phyloP scores from a whole-genome alignment of 306 rosid genomes.

The Trifolium subterraneum region DNA sequence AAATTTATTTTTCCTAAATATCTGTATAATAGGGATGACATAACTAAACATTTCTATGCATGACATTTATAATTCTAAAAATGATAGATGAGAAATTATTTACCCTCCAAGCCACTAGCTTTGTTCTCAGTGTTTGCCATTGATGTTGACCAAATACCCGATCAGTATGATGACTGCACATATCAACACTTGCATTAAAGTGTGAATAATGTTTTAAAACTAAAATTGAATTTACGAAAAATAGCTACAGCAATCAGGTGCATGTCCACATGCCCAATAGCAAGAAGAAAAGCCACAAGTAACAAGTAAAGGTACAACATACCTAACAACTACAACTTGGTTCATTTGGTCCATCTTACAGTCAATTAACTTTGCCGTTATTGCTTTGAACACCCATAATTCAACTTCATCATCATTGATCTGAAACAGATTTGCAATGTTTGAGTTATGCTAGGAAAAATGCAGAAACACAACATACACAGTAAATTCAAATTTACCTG shows the following conservation, averaged over 20 bases:
- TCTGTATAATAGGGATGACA: neutral
- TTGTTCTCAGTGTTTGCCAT: slow-evolving; percentile 77
- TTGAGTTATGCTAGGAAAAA: slow-evolving; percentile 24
- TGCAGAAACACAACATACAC: slow-evolving; percentile 14
- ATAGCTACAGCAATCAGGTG: slow-evolving; percentile 19
- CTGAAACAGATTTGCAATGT: slow-evolving; percentile 46
- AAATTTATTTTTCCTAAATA: slow-evolving; percentile 14
- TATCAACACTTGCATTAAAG: slow-evolving; percentile 33
- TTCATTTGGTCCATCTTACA: slow-evolving; percentile 99
- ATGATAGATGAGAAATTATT: slow-evolving; percentile 32
- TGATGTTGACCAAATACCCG: slow-evolving; percentile 82
- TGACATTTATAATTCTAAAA: slow-evolving; percentile 3
- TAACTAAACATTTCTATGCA: neutral
- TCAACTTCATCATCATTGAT: slow-evolving; percentile 85
- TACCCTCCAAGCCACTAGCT: slow-evolving; percentile 91
- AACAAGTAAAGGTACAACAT: slow-evolving; percentile 30
- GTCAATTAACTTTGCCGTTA: slow-evolving; percentile 80
- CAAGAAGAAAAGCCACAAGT: neutral
- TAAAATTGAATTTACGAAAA: neutral
- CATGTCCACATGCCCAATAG: neutral
- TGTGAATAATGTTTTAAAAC: neutral
- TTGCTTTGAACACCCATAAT: slow-evolving; percentile 84
- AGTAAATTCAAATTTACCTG: slow-evolving; percentile 52
- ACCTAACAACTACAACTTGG: slow-evolving; percentile 84
- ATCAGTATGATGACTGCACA: slow-evolving; percentile 72